These are phyloP conservation scores for Yarrowia phangngaensis DNA, from an alignment of 805 yeast genomes.

Conservation along the genomic window DNA sequence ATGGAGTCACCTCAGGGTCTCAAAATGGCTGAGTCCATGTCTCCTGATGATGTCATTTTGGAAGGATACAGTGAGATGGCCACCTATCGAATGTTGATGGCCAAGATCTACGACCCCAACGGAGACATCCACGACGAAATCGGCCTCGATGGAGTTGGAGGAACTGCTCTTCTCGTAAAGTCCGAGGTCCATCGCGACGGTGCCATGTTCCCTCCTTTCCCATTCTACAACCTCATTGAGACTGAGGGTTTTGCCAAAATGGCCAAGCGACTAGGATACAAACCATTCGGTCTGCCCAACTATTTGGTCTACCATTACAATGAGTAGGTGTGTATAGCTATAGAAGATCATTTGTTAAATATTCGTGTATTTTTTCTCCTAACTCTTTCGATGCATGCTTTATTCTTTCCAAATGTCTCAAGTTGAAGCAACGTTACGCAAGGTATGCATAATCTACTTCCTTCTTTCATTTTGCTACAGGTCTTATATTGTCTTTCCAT, in stretches of 20 bases:
- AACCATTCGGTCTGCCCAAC: conserved; percentile 88
- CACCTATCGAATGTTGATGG: conserved; percentile 94
- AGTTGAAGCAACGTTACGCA: too few relatives aligned
- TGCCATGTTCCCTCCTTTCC: conserved; percentile 98
- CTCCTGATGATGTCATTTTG: conserved; percentile 86
- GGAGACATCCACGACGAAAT: conserved; percentile 70
- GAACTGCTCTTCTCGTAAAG: conserved; percentile 91
- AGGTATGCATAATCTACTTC: too few relatives aligned
- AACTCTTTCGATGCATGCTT: too few relatives aligned
- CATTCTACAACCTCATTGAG: conserved; percentile 93
- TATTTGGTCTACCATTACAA: conserved; percentile 89
- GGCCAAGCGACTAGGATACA: conserved; percentile 93
- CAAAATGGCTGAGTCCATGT: conserved; percentile 64
- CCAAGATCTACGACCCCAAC: conserved; percentile 65
- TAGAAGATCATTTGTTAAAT: conserved; percentile 20
- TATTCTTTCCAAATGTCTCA: too few relatives aligned
- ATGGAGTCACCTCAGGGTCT: conserved; percentile 64
- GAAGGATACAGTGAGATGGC: conserved; percentile 94
- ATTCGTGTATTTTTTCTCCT: too few relatives aligned
- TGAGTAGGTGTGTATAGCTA: conserved; percentile 44
- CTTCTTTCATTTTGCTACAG: too few relatives aligned
- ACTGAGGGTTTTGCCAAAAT: conserved; percentile 96
- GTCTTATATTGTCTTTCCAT: too few relatives aligned
- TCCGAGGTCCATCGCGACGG: conserved; percentile 99
- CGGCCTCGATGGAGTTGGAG: conserved; percentile 96